Conservation (phyloP, 2,329 filamentous ascomycete genomes). For the Leptographium wingfieldii region DNA sequence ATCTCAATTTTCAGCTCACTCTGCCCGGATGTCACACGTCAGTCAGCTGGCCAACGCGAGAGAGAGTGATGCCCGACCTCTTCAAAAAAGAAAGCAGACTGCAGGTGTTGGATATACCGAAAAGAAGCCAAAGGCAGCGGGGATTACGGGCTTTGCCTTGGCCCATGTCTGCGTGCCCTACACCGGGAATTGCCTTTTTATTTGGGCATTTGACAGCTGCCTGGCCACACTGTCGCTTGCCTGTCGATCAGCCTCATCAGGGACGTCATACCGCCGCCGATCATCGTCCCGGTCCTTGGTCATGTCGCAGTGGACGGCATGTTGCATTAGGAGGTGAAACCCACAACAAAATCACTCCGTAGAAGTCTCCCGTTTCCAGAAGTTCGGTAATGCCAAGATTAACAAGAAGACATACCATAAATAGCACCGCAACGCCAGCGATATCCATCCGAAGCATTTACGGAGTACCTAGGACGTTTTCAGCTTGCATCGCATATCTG, state of each 20-base stretch:
- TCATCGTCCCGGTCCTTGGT: neutral
- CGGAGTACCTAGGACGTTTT: too few relatives aligned
- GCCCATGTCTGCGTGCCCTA: neutral
- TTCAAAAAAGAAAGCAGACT: neutral
- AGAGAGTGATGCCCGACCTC: neutral
- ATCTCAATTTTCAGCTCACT: neutral
- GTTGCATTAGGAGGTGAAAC: neutral
- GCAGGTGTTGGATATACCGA: too few relatives aligned
- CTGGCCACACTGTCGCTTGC: neutral
- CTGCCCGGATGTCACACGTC: neutral
- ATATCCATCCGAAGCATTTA: too few relatives aligned
- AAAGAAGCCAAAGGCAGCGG: too few relatives aligned
- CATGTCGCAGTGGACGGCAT: neutral
- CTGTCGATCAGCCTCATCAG: constrained; percentile 10
- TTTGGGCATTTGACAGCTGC: neutral
- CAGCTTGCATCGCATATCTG: too few relatives aligned
- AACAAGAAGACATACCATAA: neutral
- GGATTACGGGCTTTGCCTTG: neutral
- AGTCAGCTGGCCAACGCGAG: neutral
- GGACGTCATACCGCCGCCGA: constrained; percentile 4
- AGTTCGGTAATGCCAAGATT: neutral
- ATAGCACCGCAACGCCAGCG: too few relatives aligned
- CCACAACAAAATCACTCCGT: neutral
- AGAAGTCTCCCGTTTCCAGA: neutral
- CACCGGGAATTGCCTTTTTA: neutral